Evolutionary conservation across 164 flowering plant genomes (phyloP).

Genomic region (Taxillus chinensis): DNA sequence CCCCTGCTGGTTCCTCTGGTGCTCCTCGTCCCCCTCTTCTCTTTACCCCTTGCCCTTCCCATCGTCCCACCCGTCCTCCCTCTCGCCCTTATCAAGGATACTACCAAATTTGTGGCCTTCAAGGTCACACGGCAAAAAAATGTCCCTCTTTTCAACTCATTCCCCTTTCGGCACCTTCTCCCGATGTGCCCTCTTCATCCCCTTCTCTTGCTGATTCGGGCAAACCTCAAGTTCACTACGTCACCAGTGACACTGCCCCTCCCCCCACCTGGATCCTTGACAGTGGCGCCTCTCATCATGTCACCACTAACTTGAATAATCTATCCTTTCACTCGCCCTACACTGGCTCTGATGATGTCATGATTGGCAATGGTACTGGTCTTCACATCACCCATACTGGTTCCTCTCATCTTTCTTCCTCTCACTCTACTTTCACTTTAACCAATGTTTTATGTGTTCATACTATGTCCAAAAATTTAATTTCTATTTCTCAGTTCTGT

Average conservation of each 20-base stretch:
- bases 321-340: constrained; percentile 1
- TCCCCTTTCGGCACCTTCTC: background rate
- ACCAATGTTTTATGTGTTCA: background rate
- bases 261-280: constrained; percentile 2
- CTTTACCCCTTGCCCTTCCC: constrained; percentile 10
- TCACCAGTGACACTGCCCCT: background rate
- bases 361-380: background rate
- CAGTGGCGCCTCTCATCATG: background rate
- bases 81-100: constrained; percentile 8
- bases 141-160: background rate
- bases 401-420: background rate
- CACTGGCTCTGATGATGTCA: constrained; percentile 1
- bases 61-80: constrained; percentile 11
- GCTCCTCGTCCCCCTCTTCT: too few relatives aligned
- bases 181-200: background rate
- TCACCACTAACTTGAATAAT: constrained; percentile 1
- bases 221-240: background rate
- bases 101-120: background rate
- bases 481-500: too few relatives aligned
- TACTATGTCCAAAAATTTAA: constrained; percentile 3
- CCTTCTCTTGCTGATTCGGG: too few relatives aligned
- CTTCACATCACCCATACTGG: constrained; percentile 3
- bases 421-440: constrained; percentile 2
- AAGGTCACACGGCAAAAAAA: constrained; percentile 1
- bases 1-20: too few relatives aligned